Base-by-base conservation (phyloP, 768 basidiomycete genomes). In the Hygrophorus russula region DNA sequence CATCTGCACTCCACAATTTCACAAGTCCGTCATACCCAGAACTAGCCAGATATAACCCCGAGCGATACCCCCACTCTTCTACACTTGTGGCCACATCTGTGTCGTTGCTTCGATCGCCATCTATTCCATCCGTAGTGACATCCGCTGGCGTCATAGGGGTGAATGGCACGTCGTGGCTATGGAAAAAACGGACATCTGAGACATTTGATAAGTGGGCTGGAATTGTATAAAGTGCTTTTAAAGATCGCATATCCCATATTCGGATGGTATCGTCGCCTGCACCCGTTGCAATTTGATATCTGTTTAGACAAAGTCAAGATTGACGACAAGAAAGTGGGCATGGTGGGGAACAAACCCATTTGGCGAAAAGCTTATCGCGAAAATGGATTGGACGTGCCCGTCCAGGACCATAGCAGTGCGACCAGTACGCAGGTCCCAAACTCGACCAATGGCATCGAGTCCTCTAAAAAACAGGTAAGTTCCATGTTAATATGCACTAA, bases 381-480 rank as follows among this genome's bases (percentile, higher is more conserved):
- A 83, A 49, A 99, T 91, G 48, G 88, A 82, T 61, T 94, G 82
- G 2, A 93, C 84, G 50, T 99, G 96, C 1, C 96, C 96, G 50
- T 98, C 94, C 29, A 99, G 76, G 3, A 98, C 91, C 92, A 97
- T 96, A 0, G 92, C 91, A 1, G 94, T 97, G 54, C 88, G 71
- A 5, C 96, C 96, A 11, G 92, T 93, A 37, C 96, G 77, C 14
- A 94, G 59, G 62, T 99, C 96, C 96, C 96, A 99, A 3, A 98
- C 85, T 27, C 96, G 81, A 0, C 91, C 96, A 54, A 98, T 91
- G 1, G 92, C 93, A 55, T 99, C 96, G 17, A 98, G 73, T 15
- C 96, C 96, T 27, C 93, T 97, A 51, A 17, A 14, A 9, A 39
- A 31, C 32, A 18, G 9, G 33, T 10, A 30, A 14, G 15, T 19